phyloP scores from a whole-genome alignment of 805 yeast species.

The Saccharomyces eubayanus region DNA sequence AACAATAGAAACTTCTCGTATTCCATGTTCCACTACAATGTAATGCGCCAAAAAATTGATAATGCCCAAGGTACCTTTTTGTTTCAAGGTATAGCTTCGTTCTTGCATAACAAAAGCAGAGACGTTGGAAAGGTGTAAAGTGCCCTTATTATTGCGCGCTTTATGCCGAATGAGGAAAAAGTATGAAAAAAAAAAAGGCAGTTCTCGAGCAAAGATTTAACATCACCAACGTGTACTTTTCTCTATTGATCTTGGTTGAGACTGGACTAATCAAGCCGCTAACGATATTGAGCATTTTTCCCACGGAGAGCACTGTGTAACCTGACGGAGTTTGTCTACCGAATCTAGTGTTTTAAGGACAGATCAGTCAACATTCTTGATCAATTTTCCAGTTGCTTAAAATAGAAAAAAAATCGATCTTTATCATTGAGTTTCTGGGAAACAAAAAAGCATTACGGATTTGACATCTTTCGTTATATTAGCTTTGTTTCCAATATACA shows the following conservation, averaged over 20 bases:
- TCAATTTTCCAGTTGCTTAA: not conserved
- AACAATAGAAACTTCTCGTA: constrained; percentile 34
- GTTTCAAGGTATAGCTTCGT: not conserved
- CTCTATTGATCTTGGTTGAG: not conserved
- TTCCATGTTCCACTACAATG: constrained; percentile 2
- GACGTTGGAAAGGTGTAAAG: not conserved
- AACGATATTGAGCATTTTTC: not conserved
- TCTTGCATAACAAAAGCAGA: too few relatives aligned
- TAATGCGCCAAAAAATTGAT: not conserved
- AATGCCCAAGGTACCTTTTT: not conserved
- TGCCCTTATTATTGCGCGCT: not conserved
- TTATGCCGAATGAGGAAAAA: not conserved
- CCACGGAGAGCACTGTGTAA: not conserved
- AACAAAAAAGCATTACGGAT: not conserved
- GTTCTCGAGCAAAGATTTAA: not conserved
- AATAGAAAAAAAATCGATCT: not conserved
- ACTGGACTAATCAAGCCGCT: not conserved
- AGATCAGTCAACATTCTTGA: not conserved
- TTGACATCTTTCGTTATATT: not conserved
- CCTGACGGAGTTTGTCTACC: not conserved
- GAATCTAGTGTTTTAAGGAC: not conserved
- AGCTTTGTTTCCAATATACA: not conserved
- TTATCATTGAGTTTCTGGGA: not conserved
- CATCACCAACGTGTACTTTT: not conserved
- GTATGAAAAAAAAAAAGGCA: not conserved